Evolutionary conservation across 805 yeast genomes (phyloP).

Genomic region (Ogataea paraovalis): DNA sequence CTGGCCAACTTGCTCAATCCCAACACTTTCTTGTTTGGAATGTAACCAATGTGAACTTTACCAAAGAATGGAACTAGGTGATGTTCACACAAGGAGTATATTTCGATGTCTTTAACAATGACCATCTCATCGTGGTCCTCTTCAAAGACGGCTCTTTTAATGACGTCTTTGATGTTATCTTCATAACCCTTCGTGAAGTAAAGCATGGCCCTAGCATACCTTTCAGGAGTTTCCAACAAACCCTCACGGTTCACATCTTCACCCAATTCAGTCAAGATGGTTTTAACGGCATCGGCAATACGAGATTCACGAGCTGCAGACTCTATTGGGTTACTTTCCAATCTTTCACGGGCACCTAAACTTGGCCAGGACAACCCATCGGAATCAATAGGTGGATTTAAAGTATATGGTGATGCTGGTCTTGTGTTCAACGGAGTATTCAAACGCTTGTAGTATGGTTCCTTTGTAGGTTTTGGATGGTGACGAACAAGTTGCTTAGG

Average conservation of each 20-base stretch:
- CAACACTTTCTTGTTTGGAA: slow-evolving; percentile 88
- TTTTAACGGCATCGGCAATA: slow-evolving; percentile 80
- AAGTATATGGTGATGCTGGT: slow-evolving; percentile 78
- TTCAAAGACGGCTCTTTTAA: slow-evolving; percentile 93
- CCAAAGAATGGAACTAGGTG: slow-evolving; percentile 97
- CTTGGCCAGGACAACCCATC: slow-evolving; percentile 97
- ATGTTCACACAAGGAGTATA: slow-evolving; percentile 92
- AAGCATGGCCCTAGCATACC: slow-evolving; percentile 96
- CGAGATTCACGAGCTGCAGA: slow-evolving; percentile 62
- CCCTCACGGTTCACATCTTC: slow-evolving; percentile 91
- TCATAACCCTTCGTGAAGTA: slow-evolving; percentile 96
- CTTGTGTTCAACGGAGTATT: slow-evolving; percentile 66
- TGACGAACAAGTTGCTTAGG: slow-evolving; percentile 9
- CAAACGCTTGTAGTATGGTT: slow-evolving; percentile 33
- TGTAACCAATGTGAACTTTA: slow-evolving; percentile 96
- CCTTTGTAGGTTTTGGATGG: slow-evolving; percentile 30
- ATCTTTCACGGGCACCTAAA: slow-evolving; percentile 72
- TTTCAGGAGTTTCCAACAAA: slow-evolving; percentile 85
- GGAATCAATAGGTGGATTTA: slow-evolving; percentile 80
- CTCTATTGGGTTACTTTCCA: slow-evolving; percentile 66
- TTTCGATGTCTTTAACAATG: slow-evolving; percentile 89
- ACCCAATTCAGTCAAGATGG: slow-evolving; percentile 78
- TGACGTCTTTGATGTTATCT: slow-evolving; percentile 86
- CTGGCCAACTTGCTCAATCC: slow-evolving; percentile 93
- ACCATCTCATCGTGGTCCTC: slow-evolving; percentile 99